Evolutionary conservation across 441 rosid genomes (phyloP).

Genomic region (Pelargonium fulgidum): DNA sequence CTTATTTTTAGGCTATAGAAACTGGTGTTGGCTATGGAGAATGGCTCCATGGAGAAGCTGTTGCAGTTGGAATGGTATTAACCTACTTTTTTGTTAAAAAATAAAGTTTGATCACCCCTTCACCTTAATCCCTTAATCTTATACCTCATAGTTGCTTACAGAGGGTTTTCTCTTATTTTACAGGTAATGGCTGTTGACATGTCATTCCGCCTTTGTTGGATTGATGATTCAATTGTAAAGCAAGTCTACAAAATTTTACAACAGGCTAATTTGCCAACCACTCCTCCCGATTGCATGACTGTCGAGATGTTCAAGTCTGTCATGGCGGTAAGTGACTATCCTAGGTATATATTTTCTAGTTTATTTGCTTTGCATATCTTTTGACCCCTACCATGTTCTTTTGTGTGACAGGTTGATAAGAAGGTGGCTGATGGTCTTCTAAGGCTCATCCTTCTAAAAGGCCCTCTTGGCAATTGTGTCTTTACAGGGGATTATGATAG

Average conservation of each 20-base stretch:
- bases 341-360: too few species aligned
- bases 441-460: conserved; percentile 88
- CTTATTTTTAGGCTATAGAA: conserved; percentile 72
- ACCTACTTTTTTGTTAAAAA: not conserved
- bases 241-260: conserved; percentile 53
- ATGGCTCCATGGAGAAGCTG: conserved; percentile 99
- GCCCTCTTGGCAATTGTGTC: conserved; percentile 81
- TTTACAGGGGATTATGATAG: conserved; percentile 87
- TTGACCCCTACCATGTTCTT: not conserved
- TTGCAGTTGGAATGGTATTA: conserved; percentile 86
- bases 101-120: too few species aligned
- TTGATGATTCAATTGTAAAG: conserved; percentile 70
- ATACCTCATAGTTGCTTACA: conserved; percentile 9
- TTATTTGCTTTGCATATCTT: too few species aligned
- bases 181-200: conserved; percentile 95
- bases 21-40: conserved; percentile 84
- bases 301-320: conserved; percentile 89
- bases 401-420: conserved; percentile 70
- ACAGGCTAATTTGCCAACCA: conserved; percentile 63
- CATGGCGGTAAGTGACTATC: conserved; percentile 67
- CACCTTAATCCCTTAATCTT: too few species aligned
- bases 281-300: conserved; percentile 78
- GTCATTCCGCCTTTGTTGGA: conserved; percentile 98
- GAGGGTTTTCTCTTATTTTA: conserved; percentile 14
- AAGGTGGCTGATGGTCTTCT: conserved; percentile 92